Percentiles rank a stretch among this genome's conserved stretches.
Evolutionary conservation across 495 filamentous ascomycete species (phyloP).

Genomic region (Penicillium nucicola): DNA sequence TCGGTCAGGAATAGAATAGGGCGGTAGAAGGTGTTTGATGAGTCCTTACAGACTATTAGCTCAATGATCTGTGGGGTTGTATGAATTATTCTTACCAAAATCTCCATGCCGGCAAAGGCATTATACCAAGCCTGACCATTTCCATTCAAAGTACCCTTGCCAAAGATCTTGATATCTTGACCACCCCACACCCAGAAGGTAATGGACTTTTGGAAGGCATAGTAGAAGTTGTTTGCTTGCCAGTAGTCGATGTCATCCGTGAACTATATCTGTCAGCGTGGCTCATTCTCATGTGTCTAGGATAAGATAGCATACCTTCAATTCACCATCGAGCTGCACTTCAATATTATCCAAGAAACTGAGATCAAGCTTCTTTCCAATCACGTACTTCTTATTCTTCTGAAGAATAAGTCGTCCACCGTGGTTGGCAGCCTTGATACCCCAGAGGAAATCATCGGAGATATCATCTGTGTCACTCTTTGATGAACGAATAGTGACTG

Average conservation of each 20-base stretch:
- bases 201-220: slow-evolving; percentile 57
- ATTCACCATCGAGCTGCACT: slow-evolving; percentile 53
- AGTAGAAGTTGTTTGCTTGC: slow-evolving; percentile 55
- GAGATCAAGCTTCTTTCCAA: slow-evolving; percentile 55
- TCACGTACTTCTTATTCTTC: slow-evolving; percentile 49
- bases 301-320: slow-evolving; percentile 29
- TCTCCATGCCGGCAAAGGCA: slow-evolving; percentile 43
- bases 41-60: slow-evolving; percentile 28
- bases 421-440: slow-evolving; percentile 50
- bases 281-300: not conserved
- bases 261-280: slow-evolving; percentile 34
- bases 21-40: slow-evolving; percentile 49
- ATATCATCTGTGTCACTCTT: slow-evolving; percentile 52
- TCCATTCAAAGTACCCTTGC: slow-evolving; percentile 50
- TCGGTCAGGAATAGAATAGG: slow-evolving; percentile 56
- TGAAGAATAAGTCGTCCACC: slow-evolving; percentile 51
- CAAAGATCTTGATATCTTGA: slow-evolving; percentile 54
- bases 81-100: slow-evolving; percentile 29
- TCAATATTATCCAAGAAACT: slow-evolving; percentile 56
- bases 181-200: slow-evolving; percentile 63
- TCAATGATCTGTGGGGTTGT: not conserved
- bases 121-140: slow-evolving; percentile 54
- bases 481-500: slow-evolving; percentile 49
- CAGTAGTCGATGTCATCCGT: slow-evolving; percentile 57
- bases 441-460: slow-evolving; percentile 49